These are phyloP conservation scores for Xylaria sp. DNA, from an alignment of 2,329 filamentous ascomycete species.

Conservation along the genomic window DNA sequence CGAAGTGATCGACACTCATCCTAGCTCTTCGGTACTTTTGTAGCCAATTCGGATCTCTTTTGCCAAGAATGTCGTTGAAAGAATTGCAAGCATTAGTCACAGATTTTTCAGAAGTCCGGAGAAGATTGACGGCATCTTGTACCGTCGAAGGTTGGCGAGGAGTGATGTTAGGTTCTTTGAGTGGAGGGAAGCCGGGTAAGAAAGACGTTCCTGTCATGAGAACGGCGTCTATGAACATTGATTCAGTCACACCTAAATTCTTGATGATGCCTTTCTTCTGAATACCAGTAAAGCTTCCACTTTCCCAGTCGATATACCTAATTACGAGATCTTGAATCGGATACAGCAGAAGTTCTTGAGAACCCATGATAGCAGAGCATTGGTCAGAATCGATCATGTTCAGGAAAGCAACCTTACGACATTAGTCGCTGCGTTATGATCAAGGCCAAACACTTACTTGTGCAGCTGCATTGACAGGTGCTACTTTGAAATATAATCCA, in stretches of 20 bases:
- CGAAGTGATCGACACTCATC: constrained; percentile 87
- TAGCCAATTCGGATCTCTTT: constrained; percentile 78
- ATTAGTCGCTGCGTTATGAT: constrained; percentile 36
- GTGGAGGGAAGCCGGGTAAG: constrained; percentile 79
- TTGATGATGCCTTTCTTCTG: constrained; percentile 77
- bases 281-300: constrained; percentile 68
- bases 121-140: constrained; percentile 79
- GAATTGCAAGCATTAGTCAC: constrained; percentile 79
- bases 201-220: constrained; percentile 86
- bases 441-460: constrained; percentile 67
- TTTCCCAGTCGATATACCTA: constrained; percentile 73
- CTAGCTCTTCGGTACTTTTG: constrained; percentile 88
- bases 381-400: constrained; percentile 73
- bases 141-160: constrained; percentile 70
- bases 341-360: constrained; percentile 86
- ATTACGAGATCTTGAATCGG: constrained; percentile 82
- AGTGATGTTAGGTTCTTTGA: constrained; percentile 69
- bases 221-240: constrained; percentile 84
- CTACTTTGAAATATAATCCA: constrained; percentile 79
- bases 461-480: constrained; percentile 87
- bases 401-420: constrained; percentile 77
- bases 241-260: constrained; percentile 71
- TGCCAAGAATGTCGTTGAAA: constrained; percentile 78
- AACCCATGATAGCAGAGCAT: constrained; percentile 81
- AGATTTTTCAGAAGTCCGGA: constrained; percentile 74